These are phyloP conservation scores for Favolaschia claudopus DNA, from an alignment of 768 basidiomycete species.

Conservation along the genomic window DNA sequence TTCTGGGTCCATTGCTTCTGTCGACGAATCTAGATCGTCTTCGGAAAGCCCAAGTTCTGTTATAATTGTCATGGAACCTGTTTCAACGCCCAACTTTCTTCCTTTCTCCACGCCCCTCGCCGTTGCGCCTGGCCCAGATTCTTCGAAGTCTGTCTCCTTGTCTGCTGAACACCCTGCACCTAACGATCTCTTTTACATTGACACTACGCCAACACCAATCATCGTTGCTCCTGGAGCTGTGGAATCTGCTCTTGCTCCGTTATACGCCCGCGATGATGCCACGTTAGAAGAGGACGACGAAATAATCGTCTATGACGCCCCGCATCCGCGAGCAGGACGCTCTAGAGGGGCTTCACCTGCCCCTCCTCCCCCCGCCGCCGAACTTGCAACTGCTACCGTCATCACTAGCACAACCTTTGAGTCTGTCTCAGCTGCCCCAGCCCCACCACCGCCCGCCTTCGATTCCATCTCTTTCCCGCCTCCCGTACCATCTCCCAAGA, in stretches of 20 bases:
- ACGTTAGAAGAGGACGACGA: constrained; percentile 59
- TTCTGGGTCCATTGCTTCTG: no score
- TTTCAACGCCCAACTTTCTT: no score
- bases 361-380: not conserved
- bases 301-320: constrained; percentile 79
- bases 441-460: constrained; percentile 28
- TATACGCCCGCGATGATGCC: constrained; percentile 3
- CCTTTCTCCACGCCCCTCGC: not conserved
- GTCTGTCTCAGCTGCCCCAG: not conserved
- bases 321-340: constrained; percentile 60
- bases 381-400: constrained; percentile 29
- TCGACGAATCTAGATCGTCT: not conserved
- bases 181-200: constrained; percentile 46
- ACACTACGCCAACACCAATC: constrained; percentile 39
- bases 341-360: constrained; percentile 17
- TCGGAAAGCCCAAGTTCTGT: no score
- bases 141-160: not conserved
- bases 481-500: constrained; percentile 29
- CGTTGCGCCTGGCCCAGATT: not conserved
- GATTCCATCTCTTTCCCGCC: constrained; percentile 46
- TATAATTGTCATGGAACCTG: no score
- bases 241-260: constrained; percentile 27
- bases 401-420: constrained; percentile 36
- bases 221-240: constrained; percentile 18
- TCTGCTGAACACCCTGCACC: not conserved